Evolutionary conservation across 2,329 filamentous ascomycete genomes (phyloP).

Genomic region (Curvularia eragrostidis): DNA sequence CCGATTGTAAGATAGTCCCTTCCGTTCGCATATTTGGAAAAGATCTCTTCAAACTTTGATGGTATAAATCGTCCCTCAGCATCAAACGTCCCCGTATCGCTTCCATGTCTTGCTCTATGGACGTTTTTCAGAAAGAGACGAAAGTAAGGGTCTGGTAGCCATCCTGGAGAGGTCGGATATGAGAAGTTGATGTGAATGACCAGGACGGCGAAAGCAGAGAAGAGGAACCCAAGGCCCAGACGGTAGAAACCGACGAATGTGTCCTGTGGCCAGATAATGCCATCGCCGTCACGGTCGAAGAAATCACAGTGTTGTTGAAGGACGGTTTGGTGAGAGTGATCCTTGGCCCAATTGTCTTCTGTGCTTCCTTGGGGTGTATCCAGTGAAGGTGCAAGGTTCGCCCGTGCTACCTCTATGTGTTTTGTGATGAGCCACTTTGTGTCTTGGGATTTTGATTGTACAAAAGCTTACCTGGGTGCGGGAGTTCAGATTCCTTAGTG

Average conservation of each 20-base stretch:
- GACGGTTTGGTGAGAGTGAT: conserved; percentile 53
- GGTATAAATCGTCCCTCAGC: conserved; percentile 55
- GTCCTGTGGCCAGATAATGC: conserved; percentile 61
- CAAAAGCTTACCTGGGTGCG: conserved; percentile 20
- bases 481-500: conserved; percentile 13
- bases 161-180: conserved; percentile 55
- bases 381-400: conserved; percentile 51
- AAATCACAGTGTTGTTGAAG: conserved; percentile 62
- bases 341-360: conserved; percentile 46
- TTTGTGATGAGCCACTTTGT: neutral
- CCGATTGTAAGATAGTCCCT: conserved; percentile 50
- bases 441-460: neutral
- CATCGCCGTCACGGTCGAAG: conserved; percentile 61
- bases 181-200: conserved; percentile 60
- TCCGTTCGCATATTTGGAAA: conserved; percentile 53
- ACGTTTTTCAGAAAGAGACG: conserved; percentile 51
- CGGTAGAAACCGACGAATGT: conserved; percentile 57
- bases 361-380: conserved; percentile 54
- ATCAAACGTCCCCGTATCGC: conserved; percentile 54
- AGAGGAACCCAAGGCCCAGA: conserved; percentile 55
- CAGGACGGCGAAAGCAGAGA: conserved; percentile 54
- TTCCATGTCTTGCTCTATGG: conserved; percentile 55
- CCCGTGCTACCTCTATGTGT: conserved; percentile 49
- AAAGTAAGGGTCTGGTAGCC: conserved; percentile 56
- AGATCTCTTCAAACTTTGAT: conserved; percentile 58